phyloP scores from a whole-genome alignment of 192 early-diverging fungal genomes.

The Coemansia sp. region DNA sequence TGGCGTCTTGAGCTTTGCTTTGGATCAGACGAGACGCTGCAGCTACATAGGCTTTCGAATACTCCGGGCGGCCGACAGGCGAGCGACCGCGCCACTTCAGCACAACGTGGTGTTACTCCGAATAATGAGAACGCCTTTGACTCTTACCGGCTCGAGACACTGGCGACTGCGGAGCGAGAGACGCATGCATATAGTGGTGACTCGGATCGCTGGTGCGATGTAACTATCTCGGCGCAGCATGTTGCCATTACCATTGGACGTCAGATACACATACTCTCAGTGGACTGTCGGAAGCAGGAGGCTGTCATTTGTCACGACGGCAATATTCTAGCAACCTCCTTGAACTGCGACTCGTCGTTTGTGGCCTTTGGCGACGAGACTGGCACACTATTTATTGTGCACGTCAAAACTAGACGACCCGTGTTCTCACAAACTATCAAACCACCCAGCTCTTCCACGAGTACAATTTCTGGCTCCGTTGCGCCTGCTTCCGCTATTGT shows the following conservation, averaged over 20 bases:
- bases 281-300: constrained; percentile 22
- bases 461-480: background rate
- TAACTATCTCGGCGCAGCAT: constrained; percentile 22
- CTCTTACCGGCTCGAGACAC: constrained; percentile 49
- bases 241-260: constrained; percentile 31
- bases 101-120: background rate
- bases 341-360: constrained; percentile 42
- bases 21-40: constrained; percentile 45
- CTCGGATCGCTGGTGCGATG: constrained; percentile 29
- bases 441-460: background rate
- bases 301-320: constrained; percentile 39
- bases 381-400: constrained; percentile 47
- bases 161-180: constrained; percentile 22
- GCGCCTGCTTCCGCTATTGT: background rate
- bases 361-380: constrained; percentile 46
- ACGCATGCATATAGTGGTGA: background rate
- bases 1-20: constrained; percentile 30
- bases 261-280: constrained; percentile 33
- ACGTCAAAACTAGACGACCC: constrained; percentile 28
- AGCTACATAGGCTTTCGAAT: constrained; percentile 17
- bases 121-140: constrained; percentile 25
- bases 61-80: background rate
- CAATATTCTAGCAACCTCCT: constrained; percentile 19
- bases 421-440: constrained; percentile 37
- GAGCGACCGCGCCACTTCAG: background rate